Evolutionary conservation across 768 basidiomycete species (phyloP), one percentile per base, ranked within the genome.

Genomic region (Kwoniella heveanensis): DNA sequence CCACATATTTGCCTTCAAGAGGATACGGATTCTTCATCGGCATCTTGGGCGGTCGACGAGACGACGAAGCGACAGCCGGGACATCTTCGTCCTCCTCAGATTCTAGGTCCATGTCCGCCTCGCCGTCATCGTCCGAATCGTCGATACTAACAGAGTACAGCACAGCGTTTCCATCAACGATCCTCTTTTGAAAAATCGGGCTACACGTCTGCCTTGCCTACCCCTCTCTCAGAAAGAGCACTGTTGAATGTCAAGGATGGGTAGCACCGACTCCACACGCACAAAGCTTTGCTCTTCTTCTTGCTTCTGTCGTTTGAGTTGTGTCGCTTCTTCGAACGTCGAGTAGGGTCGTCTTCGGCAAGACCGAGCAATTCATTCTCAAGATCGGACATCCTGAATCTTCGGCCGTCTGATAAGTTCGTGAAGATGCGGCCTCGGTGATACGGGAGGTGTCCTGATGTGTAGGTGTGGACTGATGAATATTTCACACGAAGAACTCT

Each of bases 1-100:
- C 88, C 62, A 85, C 85, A 76, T 90, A 98, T 79, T 91, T 91
- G 54, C 91, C 92, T 72, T 98, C 95, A 13, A 96, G 82, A 0
- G 92, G 94, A 77, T 91, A 98, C 2, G 87, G 88, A 68, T 91
- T 88, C 4, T 83, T 84, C 59, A 85, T 86, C 10, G 53, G 24
- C 53, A 25, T 22, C 30, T 24, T 54, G 27, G 17, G 30, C 22
- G 58, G 29, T 50, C 30, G 48, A 22, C 47, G 25, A 32, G 61
- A 63, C 8, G 47, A 47, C n/a, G 61, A 56, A 4, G 54, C 49
- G 36, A 48, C 32, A 9, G 39, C 50, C 13, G 55, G 46, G 32
- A 64, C 55, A 17, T 83, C 83, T 70, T 90, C 89, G 64, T 86
- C 88, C 71, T 90, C 88, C 12, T 69, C 74, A 1, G 68, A 70